phyloP scores from a whole-genome alignment of 495 filamentous ascomycete species.

The Aspergillus bertholletiae region DNA sequence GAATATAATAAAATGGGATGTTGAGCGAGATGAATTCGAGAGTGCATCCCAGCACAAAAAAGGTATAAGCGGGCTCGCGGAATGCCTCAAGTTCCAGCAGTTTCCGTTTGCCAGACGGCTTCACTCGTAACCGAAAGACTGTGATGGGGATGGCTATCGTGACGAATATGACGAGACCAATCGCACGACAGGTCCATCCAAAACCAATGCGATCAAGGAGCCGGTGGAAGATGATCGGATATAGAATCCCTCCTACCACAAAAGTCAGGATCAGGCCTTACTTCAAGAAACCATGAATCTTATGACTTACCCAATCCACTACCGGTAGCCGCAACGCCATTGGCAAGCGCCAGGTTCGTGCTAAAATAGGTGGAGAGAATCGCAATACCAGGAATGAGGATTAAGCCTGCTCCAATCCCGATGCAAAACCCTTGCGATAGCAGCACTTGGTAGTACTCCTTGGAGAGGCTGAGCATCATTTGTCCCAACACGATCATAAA shows the following conservation, averaged over 20 bases:
- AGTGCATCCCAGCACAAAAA: slow-evolving; percentile 23
- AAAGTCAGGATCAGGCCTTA: too few relatives aligned
- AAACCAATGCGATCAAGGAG: slow-evolving; percentile 42
- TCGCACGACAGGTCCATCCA: slow-evolving; percentile 41
- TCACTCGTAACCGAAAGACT: slow-evolving; percentile 36
- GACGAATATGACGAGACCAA: slow-evolving; percentile 45
- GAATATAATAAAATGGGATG: slow-evolving; percentile 35
- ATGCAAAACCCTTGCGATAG: slow-evolving; percentile 34
- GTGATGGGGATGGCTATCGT: slow-evolving; percentile 37
- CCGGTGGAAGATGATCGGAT: slow-evolving; percentile 44
- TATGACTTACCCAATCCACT: background rate
- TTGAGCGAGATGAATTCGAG: slow-evolving; percentile 27
- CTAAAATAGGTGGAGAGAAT: slow-evolving; percentile 36
- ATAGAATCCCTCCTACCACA: slow-evolving; percentile 45
- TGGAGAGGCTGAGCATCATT: slow-evolving; percentile 39
- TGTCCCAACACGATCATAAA: slow-evolving; percentile 35
- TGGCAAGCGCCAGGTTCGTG: slow-evolving; percentile 28
- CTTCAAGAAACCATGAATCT: background rate
- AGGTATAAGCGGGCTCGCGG: slow-evolving; percentile 27
- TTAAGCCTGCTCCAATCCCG: slow-evolving; percentile 31
- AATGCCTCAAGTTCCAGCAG: too few relatives aligned
- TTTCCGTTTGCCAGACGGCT: slow-evolving; percentile 31
- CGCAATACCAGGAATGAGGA: slow-evolving; percentile 34
- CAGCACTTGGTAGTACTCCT: slow-evolving; percentile 29
- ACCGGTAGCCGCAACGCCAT: slow-evolving; percentile 35